Base-by-base conservation (phyloP, 208 protist genomes). In the Leishmania gerbilli region DNA sequence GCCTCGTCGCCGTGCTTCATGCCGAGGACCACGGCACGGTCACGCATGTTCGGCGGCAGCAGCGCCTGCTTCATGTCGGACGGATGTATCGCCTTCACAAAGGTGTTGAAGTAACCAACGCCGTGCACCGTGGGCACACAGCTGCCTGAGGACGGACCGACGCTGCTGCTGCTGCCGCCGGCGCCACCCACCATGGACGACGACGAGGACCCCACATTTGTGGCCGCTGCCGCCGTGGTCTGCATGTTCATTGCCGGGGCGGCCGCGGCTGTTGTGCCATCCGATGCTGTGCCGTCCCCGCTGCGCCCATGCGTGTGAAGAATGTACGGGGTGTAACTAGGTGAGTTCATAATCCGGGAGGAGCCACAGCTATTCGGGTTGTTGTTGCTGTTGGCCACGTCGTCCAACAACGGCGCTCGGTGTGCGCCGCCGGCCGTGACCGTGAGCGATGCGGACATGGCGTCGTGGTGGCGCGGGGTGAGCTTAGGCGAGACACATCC, bases 11-110 rank as follows among this genome's bases (percentile, higher is more conserved):
- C 40, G 60, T 67, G 60, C 40, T 31, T 7, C 4, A 24, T 24
- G 56, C 68, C 56, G 34, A 13, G 40, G 37, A 4, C 55, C 56
- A 67, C 2, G 24, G 2, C 56, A 0, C 74, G 75, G 56, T 80
- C 81, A 9, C 69, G 55, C 81, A 84, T 84, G 31, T 74, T 64
- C 0, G 81, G 81, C 27, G 81, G 81, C 42, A 80, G 42, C 45
- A 84, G 69, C 2, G 55, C 56, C 55, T 84, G 81, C 65, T 77
- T 58, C 67, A 58, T 58, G 1, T 49, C 2, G 55, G 62, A 42
- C 55, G 76, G 76, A n/a, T 77, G 55, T 0, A 37, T 77, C 19
- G 76, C 45, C 51, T 71, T 75, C 76, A 84, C 74, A 62, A 79
- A 80, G 4, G 58, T 72, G 74, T 80, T 80, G 3, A 84, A 34